Conservation (phyloP, 148 eudicot genomes). For the Vaccinium myrtillus region DNA sequence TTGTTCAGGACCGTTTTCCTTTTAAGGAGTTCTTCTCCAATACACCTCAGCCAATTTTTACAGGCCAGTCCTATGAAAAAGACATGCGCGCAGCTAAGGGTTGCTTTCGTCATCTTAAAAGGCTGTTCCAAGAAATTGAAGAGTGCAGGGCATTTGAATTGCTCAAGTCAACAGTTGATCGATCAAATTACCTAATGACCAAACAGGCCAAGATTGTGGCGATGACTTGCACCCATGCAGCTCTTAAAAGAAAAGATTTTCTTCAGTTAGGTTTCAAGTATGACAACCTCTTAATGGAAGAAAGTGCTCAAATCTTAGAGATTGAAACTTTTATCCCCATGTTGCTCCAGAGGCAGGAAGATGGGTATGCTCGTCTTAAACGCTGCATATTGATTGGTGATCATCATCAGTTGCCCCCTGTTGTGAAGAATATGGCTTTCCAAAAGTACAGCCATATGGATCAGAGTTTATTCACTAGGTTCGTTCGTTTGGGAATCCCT, state of each 20-base stretch:
- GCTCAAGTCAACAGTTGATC: slow-evolving; percentile 90
- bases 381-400: slow-evolving; percentile 98
- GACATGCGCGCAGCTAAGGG: slow-evolving; percentile 97
- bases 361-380: slow-evolving; percentile 94
- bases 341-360: slow-evolving; percentile 98
- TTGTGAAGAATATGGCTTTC: slow-evolving; percentile 99
- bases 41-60: slow-evolving; percentile 82
- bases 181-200: slow-evolving; percentile 94
- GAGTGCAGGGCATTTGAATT: slow-evolving; percentile 98
- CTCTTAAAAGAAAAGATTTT: slow-evolving; percentile 95
- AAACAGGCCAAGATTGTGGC: slow-evolving; percentile 99
- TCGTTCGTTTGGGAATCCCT: slow-evolving; percentile 92
- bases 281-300: slow-evolving; percentile 97
- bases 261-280: slow-evolving; percentile 91
- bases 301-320: slow-evolving; percentile 97
- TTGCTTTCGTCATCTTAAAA: slow-evolving; percentile 88
- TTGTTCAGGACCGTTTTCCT: slow-evolving; percentile 80
- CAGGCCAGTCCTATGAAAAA: slow-evolving; percentile 71
- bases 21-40: slow-evolving; percentile 83
- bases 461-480: slow-evolving; percentile 95
- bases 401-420: slow-evolving; percentile 99
- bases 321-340: slow-evolving; percentile 99
- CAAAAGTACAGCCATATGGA: slow-evolving; percentile 99
- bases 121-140: slow-evolving; percentile 93
- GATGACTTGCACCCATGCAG: slow-evolving; percentile 99